Conservation (phyloP, 768 basidiomycete genomes). For the Trichaptum fuscoviolaceum region DNA sequence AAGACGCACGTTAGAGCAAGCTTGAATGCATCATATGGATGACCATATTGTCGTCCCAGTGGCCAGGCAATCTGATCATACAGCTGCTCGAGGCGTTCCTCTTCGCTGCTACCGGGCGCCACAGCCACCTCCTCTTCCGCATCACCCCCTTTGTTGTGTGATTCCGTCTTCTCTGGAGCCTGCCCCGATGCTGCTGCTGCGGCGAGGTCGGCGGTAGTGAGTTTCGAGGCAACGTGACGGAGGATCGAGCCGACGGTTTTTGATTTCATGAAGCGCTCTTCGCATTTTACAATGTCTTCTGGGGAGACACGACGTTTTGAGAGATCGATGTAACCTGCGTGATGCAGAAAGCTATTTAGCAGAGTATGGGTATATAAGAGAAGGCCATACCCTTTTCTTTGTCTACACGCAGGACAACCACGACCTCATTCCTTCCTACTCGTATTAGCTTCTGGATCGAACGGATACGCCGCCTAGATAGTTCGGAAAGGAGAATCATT, state of each 20-base stretch:
- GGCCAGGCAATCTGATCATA: constrained; percentile 95
- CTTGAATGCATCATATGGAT: constrained; percentile 98
- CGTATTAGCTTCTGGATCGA: constrained; percentile 98
- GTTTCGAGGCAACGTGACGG: constrained; percentile 82
- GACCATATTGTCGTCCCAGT: constrained; percentile 85
- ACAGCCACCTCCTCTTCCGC: constrained; percentile 34
- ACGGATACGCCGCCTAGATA: constrained; percentile 91
- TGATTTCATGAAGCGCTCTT: constrained; percentile 97
- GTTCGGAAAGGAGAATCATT: constrained; percentile 98
- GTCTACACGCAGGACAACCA: constrained; percentile 96
- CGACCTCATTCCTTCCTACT: constrained; percentile 96
- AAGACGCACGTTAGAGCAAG: constrained; percentile 79
- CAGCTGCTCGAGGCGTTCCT: constrained; percentile 74
- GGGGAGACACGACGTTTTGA: constrained; percentile 97
- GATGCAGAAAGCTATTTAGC: background rate
- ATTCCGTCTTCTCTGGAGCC: constrained; percentile 35
- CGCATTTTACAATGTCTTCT: constrained; percentile 98
- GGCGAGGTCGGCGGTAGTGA: constrained; percentile 43
- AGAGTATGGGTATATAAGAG: background rate
- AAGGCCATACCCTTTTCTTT: constrained; percentile 85
- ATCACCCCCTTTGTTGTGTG: constrained; percentile 41
- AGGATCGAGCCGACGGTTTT: constrained; percentile 93
- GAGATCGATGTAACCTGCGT: constrained; percentile 91
- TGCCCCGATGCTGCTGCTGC: constrained; percentile 30
- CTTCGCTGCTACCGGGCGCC: constrained; percentile 49